phyloP scores from a whole-genome alignment of 208 protist genomes.

The Leishmania tropica region DNA sequence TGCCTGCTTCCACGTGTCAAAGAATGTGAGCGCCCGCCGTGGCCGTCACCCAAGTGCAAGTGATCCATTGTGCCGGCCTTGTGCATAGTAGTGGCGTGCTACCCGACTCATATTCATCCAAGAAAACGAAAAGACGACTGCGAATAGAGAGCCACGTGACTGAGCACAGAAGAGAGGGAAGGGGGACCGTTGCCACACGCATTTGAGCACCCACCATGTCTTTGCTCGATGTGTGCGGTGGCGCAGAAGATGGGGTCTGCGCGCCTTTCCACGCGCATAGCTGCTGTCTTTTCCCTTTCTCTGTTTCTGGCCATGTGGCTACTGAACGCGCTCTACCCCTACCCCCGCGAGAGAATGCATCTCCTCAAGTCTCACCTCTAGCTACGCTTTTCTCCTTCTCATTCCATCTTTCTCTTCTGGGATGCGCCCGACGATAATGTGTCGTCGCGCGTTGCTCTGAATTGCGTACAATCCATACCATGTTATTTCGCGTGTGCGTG shows the following conservation, averaged over 20 bases:
- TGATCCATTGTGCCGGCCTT: background rate
- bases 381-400: background rate
- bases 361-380: constrained; percentile 1
- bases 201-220: background rate
- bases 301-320: background rate
- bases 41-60: background rate
- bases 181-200: background rate
- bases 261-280: background rate
- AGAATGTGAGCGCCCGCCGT: background rate
- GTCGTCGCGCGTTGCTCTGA: background rate
- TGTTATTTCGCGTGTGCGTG: background rate
- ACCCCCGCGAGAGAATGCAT: background rate
- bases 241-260: background rate
- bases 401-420: background rate
- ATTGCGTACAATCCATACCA: background rate
- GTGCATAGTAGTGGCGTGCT: background rate
- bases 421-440: background rate
- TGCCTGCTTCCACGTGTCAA: background rate
- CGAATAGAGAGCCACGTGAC: background rate
- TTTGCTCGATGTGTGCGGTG: background rate
- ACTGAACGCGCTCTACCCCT: background rate
- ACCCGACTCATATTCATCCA: background rate
- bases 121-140: background rate
- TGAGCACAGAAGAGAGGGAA: background rate
- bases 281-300: constrained; percentile 5